These are phyloP conservation scores for Candida lessepsii DNA, from an alignment of 805 yeast species.

Conservation along the genomic window DNA sequence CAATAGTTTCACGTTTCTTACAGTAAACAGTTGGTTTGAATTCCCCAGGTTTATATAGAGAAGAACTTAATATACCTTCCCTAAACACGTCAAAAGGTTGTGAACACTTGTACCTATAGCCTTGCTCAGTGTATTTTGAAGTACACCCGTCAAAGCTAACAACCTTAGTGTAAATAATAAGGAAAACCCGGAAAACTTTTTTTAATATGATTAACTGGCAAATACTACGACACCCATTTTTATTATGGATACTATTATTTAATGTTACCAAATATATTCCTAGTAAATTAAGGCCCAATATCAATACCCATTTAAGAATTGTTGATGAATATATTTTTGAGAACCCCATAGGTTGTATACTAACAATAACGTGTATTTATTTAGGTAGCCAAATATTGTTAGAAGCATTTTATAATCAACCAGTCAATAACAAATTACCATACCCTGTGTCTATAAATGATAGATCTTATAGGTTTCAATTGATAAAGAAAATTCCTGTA, in stretches of 20 bases:
- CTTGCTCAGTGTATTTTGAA: neutral
- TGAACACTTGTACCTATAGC: neutral
- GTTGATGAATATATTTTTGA: constrained; percentile 43
- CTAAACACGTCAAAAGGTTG: neutral
- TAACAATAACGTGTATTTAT: constrained; percentile 17
- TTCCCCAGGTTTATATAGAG: too few species aligned
- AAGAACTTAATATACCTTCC: too few species aligned
- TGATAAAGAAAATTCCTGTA: constrained; percentile 24
- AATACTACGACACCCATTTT: constrained; percentile 10
- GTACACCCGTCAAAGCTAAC: neutral
- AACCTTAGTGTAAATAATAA: too few species aligned
- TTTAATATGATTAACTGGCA: neutral
- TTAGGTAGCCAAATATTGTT: constrained; percentile 20
- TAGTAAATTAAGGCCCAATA: constrained; percentile 46
- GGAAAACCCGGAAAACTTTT: too few species aligned
- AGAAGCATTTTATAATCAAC: constrained; percentile 2
- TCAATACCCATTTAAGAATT: constrained; percentile 49
- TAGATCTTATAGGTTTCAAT: neutral
- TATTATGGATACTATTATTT: constrained; percentile 15
- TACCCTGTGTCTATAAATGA: constrained; percentile 2
- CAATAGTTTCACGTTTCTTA: too few species aligned
- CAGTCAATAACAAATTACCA: neutral
- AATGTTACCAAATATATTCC: constrained; percentile 18
- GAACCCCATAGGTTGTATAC: constrained; percentile 10
- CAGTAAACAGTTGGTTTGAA: too few species aligned